phyloP scores from a whole-genome alignment of 306 rosid genomes.

The Gynostemma pentaphyllum region DNA sequence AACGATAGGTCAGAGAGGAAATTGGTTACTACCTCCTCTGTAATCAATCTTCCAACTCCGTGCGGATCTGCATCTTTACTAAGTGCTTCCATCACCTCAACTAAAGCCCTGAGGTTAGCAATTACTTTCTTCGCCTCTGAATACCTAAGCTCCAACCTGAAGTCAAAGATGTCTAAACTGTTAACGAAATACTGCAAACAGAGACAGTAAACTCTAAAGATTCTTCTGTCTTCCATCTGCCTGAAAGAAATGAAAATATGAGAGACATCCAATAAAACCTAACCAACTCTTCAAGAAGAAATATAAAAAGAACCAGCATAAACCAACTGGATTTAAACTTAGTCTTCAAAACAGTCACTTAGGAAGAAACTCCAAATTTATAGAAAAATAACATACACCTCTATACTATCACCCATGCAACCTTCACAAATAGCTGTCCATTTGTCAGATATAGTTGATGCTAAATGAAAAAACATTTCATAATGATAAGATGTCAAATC shows the following conservation, averaged over 20 bases:
- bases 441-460: neutral
- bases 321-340: neutral
- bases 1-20: neutral
- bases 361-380: neutral
- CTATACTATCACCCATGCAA: neutral
- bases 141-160: constrained; percentile 39
- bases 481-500: neutral
- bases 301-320: neutral
- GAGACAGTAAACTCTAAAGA: neutral
- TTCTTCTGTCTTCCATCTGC: neutral
- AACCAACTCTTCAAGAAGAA: neutral
- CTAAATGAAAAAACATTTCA: neutral
- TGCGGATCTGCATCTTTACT: constrained; percentile 70
- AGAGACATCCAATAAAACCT: neutral
- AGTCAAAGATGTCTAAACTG: constrained; percentile 14
- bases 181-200: neutral
- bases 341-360: neutral
- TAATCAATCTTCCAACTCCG: constrained; percentile 71
- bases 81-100: constrained; percentile 90
- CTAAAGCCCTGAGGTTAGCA: constrained; percentile 71
- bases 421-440: neutral
- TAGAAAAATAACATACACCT: neutral
- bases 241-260: too few species aligned
- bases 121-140: constrained; percentile 57
- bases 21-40: constrained; percentile 60